Percentiles rank a stretch among this genome's conserved stretches.
Conservation (phyloP, 495 filamentous ascomycete species). For the Tuber umbilicatum region DNA sequence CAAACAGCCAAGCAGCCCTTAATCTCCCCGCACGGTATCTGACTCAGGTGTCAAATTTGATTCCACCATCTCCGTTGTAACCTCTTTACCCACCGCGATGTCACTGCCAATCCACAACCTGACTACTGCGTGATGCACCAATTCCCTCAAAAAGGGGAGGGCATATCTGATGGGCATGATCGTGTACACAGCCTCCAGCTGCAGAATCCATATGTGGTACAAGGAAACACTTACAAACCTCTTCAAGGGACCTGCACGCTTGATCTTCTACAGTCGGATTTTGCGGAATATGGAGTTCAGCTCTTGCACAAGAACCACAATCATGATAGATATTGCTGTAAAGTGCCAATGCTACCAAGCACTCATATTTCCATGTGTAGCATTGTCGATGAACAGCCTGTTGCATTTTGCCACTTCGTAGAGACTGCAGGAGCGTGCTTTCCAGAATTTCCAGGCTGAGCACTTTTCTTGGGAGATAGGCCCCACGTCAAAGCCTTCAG, state of each 20-base stretch:
- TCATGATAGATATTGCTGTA: not conserved
- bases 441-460: not conserved
- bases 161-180: not conserved
- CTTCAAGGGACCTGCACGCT: not conserved
- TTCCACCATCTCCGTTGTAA: not conserved
- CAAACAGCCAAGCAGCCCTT: not conserved
- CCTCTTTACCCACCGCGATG: not conserved
- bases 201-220: not conserved
- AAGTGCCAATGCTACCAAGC: not conserved
- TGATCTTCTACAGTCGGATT: not conserved
- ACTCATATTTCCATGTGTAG: not conserved
- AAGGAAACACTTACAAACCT: not conserved
- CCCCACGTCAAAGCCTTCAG: not conserved
- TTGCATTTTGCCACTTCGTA: not conserved
- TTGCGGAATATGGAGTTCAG: not conserved
- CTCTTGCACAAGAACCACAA: constrained; percentile 1
- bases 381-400: not conserved
- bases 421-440: not conserved
- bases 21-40: not conserved
- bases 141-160: not conserved
- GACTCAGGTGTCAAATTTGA: not conserved
- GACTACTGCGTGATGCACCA: not conserved
- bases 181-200: not conserved
- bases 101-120: not conserved
- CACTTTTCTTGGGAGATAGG: not conserved